Evolutionary conservation across 2,329 filamentous ascomycete genomes (phyloP).

Genomic region (Aspergillus quadricinctus): DNA sequence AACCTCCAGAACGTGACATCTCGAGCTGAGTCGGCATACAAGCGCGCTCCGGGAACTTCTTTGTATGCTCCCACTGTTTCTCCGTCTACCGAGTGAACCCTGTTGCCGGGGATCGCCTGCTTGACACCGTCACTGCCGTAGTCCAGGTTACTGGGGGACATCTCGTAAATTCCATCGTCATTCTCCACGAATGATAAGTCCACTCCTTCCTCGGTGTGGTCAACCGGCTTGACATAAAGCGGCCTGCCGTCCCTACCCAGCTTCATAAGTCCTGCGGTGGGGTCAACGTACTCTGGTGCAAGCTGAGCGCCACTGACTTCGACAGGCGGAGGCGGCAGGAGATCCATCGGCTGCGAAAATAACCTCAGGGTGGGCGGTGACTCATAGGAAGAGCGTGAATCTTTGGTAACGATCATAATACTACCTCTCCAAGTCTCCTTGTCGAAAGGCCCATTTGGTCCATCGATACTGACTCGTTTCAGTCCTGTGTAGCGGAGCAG

Average conservation of each 20-base stretch:
- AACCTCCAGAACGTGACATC: conserved; percentile 97
- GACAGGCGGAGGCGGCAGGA: conserved; percentile 72
- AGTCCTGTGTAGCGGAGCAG: conserved; percentile 86
- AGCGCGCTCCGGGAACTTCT: conserved; percentile 74
- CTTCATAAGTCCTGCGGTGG: conserved; percentile 81
- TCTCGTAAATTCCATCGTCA: conserved; percentile 78
- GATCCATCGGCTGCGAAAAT: conserved; percentile 80
- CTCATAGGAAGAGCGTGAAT: conserved; percentile 78
- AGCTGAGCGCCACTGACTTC: conserved; percentile 61
- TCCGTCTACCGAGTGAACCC: conserved; percentile 56
- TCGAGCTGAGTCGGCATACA: conserved; percentile 78
- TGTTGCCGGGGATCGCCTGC: conserved; percentile 45
- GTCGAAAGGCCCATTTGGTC: conserved; percentile 43
- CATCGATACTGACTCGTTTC: conserved; percentile 47
- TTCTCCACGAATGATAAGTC: conserved; percentile 78
- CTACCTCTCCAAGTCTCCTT: conserved; percentile 88
- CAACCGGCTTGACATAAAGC: conserved; percentile 83
- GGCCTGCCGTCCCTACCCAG: conserved; percentile 79
- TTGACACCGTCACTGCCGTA: conserved; percentile 35
- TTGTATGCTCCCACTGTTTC: conserved; percentile 77
- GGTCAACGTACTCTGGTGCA: conserved; percentile 77
- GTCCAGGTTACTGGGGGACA: conserved; percentile 46
- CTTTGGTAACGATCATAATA: conserved; percentile 90
- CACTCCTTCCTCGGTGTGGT: conserved; percentile 70
- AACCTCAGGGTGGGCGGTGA: conserved; percentile 71